Evolutionary conservation across 805 yeast genomes (phyloP).

Genomic region (Cyberlindnera galapagoensis): DNA sequence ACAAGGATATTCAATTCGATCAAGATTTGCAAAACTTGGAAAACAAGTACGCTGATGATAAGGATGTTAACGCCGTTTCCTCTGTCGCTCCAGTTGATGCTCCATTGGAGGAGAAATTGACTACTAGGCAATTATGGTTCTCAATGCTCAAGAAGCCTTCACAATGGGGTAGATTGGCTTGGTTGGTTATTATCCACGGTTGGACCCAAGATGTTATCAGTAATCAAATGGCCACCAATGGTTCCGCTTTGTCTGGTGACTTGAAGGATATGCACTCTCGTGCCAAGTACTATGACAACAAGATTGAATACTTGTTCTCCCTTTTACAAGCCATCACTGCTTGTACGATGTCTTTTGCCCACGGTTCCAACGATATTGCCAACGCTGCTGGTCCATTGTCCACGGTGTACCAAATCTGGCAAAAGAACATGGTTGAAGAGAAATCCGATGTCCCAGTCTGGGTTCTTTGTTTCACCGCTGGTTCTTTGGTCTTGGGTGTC

Average conservation of each 20-base stretch:
- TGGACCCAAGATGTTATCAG: slow-evolving; percentile 56
- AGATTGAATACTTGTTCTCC: slow-evolving; percentile 61
- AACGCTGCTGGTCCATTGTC: slow-evolving; percentile 75
- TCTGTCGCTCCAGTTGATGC: slow-evolving; percentile 3
- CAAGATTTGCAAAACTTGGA: slow-evolving; percentile 18
- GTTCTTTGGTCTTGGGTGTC: slow-evolving; percentile 56
- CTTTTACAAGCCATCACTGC: slow-evolving; percentile 69
- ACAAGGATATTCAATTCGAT: slow-evolving; percentile 16
- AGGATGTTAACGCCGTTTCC: slow-evolving; percentile 4
- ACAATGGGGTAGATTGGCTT: slow-evolving; percentile 47
- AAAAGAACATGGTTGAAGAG: slow-evolving; percentile 33
- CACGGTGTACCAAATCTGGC: slow-evolving; percentile 59
- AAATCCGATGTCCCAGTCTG: slow-evolving; percentile 63
- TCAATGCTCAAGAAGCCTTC: slow-evolving; percentile 39
- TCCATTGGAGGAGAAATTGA: slow-evolving; percentile 21
- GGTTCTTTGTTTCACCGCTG: slow-evolving; percentile 65
- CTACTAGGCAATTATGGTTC: slow-evolving; percentile 33
- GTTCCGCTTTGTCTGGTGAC: slow-evolving; percentile 38
- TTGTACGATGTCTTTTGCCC: slow-evolving; percentile 75
- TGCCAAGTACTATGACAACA: slow-evolving; percentile 65
- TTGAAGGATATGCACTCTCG: slow-evolving; percentile 44
- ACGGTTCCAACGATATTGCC: slow-evolving; percentile 75
- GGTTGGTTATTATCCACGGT: slow-evolving; percentile 51
- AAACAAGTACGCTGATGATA: slow-evolving; percentile 9
- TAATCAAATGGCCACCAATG: slow-evolving; percentile 31